These are phyloP conservation scores for Ilex paraguariensis DNA, from an alignment of 305 asterid species.

Conservation along the genomic window DNA sequence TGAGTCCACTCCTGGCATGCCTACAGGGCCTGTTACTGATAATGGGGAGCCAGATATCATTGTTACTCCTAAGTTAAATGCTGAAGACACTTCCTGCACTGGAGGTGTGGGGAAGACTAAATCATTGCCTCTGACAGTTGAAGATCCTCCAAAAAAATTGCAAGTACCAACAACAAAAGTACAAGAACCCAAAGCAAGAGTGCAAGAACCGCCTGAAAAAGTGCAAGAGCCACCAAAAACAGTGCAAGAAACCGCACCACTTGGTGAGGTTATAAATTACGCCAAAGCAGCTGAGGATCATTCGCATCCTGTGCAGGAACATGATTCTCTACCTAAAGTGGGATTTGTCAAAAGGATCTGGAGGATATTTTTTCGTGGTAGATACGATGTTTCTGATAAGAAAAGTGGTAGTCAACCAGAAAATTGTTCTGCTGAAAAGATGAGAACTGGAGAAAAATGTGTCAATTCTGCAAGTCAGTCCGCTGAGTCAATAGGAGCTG, in stretches of 20 bases:
- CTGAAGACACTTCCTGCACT: conserved; percentile 19
- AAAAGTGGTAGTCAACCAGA: conserved; percentile 4
- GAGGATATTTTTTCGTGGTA: conserved; percentile 51
- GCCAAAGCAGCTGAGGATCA: conserved; percentile 26
- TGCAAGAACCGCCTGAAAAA: conserved; percentile 15
- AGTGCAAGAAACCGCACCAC: conserved; percentile 24
- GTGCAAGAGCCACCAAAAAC: conserved; percentile 13
- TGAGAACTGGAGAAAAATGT: conserved; percentile 21
- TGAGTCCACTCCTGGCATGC: conserved; percentile 23
- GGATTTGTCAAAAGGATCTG: conserved; percentile 46
- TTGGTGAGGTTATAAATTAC: conserved; percentile 22
- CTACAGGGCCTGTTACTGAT: conserved; percentile 19
- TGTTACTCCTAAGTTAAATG: conserved; percentile 16
- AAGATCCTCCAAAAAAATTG: conserved; percentile 8
- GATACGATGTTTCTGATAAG: conserved; percentile 20
- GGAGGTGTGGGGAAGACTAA: conserved; percentile 27
- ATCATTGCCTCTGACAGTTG: conserved; percentile 14
- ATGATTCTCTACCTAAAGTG: conserved; percentile 27
- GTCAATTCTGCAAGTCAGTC: conserved; percentile 14
- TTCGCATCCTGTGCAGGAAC: conserved; percentile 16
- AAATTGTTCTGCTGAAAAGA: conserved; percentile 16
- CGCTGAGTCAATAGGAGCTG: conserved; percentile 18
- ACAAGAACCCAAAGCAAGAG: conserved; percentile 18
- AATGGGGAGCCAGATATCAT: conserved; percentile 22
- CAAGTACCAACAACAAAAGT: conserved; percentile 9